Evolutionary conservation across 2,329 filamentous ascomycete species (phyloP).

Genomic region (Lomentospora prolificans): DNA sequence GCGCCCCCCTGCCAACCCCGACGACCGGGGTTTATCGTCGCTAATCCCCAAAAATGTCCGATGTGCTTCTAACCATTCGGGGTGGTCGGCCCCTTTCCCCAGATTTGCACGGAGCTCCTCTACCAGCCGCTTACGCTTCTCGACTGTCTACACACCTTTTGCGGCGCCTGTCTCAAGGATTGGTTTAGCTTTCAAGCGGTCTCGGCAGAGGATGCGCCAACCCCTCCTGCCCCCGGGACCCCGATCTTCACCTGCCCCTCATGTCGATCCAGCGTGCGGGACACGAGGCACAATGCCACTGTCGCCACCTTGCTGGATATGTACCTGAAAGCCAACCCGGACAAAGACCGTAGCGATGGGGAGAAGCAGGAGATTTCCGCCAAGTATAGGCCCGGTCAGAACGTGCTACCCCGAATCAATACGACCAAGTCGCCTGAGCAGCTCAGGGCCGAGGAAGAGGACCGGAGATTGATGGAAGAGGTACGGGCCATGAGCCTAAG

Average conservation of each 20-base stretch:
- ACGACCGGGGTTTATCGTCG: neutral
- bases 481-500: slow-evolving; percentile 65
- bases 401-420: slow-evolving; percentile 58
- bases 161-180: slow-evolving; percentile 87
- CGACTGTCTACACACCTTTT: slow-evolving; percentile 92
- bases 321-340: slow-evolving; percentile 71
- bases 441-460: slow-evolving; percentile 50
- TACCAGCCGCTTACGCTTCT: slow-evolving; percentile 86
- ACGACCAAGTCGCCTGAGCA: slow-evolving; percentile 42
- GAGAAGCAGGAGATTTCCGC: slow-evolving; percentile 69
- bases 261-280: slow-evolving; percentile 78
- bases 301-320: slow-evolving; percentile 86
- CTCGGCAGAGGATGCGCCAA: slow-evolving; percentile 40
- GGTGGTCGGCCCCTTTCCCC: slow-evolving; percentile 9
- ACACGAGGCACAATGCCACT: slow-evolving; percentile 81
- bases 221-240: slow-evolving; percentile 36
- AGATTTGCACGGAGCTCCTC: slow-evolving; percentile 96
- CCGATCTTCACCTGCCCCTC: slow-evolving; percentile 76
- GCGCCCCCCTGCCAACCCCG: neutral
- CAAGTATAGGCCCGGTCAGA: slow-evolving; percentile 73
- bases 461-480: slow-evolving; percentile 59
- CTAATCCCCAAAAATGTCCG: neutral
- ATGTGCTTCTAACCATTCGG: too few relatives aligned
- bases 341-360: slow-evolving; percentile 54
- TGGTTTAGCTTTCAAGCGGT: slow-evolving; percentile 82